Evolutionary conservation across 1,284 basidiomycete species (phyloP), one percentile per base, ranked within the genome.

Genomic region (Golubevia pallescens): DNA sequence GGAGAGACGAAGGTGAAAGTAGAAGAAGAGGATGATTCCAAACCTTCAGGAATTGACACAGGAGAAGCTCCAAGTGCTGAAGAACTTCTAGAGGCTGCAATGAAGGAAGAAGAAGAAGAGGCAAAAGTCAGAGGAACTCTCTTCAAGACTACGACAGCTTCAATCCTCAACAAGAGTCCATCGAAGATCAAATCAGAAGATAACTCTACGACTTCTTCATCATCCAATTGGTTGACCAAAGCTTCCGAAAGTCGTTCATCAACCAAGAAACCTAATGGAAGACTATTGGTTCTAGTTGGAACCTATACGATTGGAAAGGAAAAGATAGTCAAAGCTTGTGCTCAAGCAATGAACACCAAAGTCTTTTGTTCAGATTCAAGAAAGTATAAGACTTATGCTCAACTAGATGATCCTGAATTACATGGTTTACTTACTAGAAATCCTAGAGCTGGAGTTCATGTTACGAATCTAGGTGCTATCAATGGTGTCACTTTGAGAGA

Each of bases 271-370:
- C 42, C 42, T 48, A 13, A 60, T 3, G 66, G 73, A 1, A 67
- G 77, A 2, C 63, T 81, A 4, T 71, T 85, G 5, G 78, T 85
- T 20, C 67, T 85, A 19, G 68, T 83, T 10, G 82, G 82, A 38
- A 84, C 82, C n/a, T 85, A 85, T 60, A 81, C 81, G 19, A 78
- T 85, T 38, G 82, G 82, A 66, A 85, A 85, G 63, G 82, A 85
- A 57, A 76, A 76, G 53, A 71, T 85, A 32, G 75, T 83, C 54
- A 69, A 76, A 58, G 76, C 78, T 2, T 69, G 76, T 1, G 82
- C 82, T 2, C 72, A 68, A 1, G 69, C 70, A 10, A 65, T 85
- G 64, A 58, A 69, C 16, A 80, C 78, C 28, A 68, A 71, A 42
- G 73, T 85, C 51, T 85, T 75, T 63, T 85, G 82, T 68, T 65